Evolutionary conservation across 2,329 filamentous ascomycete species (phyloP), one percentile per base, ranked within the genome.

Genomic region (Neofusicoccum umdonicola): DNA sequence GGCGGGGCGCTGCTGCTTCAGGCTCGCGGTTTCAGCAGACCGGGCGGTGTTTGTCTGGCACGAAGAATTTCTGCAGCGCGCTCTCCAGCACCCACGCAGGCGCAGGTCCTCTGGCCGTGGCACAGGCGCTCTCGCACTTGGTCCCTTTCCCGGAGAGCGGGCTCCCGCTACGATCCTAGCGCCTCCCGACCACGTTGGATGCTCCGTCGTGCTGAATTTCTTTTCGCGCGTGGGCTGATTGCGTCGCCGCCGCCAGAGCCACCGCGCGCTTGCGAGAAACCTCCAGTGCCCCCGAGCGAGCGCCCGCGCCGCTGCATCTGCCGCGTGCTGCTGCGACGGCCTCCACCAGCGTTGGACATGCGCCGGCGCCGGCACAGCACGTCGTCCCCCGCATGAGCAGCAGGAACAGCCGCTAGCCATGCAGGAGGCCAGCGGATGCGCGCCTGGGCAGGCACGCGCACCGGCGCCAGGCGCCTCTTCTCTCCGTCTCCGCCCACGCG

Each of bases 361-460:
- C 50, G 50, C 37, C 35, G 27, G 48, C 12, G 27, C 5, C 39
- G 39, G 54, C 54, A 19, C 41, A 39, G 27, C 54, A 41, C 54
- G 54, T 58, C 54, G 54, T 58, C 54, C 54, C 54, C 54, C 54
- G 54, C 54, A 58, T 58, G 34, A 58, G 54, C 54, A 44, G 22
- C 54, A 58, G 54, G 54, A 44, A 44, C 54, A 58, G 54, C 54
- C 54, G 54, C 54, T 58, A 58, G 54, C 54, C 39, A 58, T 58
- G 54, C 54, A 58, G 37, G 52, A 56, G 52, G n/a, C 35, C 31
- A 31, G 27, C 27, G 27, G 45, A 48, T 27, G 45, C 45, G 45
- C 45, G 45, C 31, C 45, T 48, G 31, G 45, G 52, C 52, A 56
- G 54, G 54, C 54, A 58, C 54, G 54, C 54, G 54, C 54, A 39